phyloP scores from a whole-genome alignment of 1,284 basidiomycete genomes.

The Cryptococcus hybrid region DNA sequence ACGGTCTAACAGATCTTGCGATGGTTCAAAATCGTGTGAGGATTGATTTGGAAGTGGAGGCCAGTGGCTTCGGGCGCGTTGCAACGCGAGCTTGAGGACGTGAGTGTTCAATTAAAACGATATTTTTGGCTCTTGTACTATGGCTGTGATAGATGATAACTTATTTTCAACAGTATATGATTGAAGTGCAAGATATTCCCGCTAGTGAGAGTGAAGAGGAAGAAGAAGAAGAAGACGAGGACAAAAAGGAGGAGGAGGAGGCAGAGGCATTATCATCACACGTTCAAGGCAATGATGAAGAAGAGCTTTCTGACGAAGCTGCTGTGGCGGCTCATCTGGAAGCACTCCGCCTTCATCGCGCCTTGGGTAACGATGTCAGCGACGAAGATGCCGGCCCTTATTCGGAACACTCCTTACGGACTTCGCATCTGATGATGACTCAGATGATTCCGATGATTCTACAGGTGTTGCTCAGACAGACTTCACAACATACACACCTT shows the following conservation, averaged over 20 bases:
- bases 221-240: conserved; percentile 10
- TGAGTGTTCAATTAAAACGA: conserved; percentile 46
- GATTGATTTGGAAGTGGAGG: conserved; percentile 84
- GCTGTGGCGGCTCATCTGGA: conserved; percentile 33
- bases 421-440: conserved; percentile 7
- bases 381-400: conserved; percentile 10
- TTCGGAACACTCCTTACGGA: conserved; percentile 14
- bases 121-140: conserved; percentile 42
- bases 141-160: background rate
- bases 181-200: conserved; percentile 47
- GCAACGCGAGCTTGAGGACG: conserved; percentile 77
- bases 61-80: conserved; percentile 87
- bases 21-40: conserved; percentile 53
- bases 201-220: conserved; percentile 30
- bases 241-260: conserved; percentile 44
- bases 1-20: conserved; percentile 23
- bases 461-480: conserved; percentile 33
- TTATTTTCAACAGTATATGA: conserved; percentile 57
- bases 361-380: conserved; percentile 38
- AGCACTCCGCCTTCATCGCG: conserved; percentile 36
- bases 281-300: background rate
- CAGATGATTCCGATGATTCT: conserved; percentile 23
- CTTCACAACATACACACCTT: conserved; percentile 39
- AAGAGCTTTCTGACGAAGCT: conserved; percentile 26
- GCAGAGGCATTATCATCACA: background rate